phyloP scores from a whole-genome alignment of 2,329 filamentous ascomycete species.

The Trichoderma citrinoviride region DNA sequence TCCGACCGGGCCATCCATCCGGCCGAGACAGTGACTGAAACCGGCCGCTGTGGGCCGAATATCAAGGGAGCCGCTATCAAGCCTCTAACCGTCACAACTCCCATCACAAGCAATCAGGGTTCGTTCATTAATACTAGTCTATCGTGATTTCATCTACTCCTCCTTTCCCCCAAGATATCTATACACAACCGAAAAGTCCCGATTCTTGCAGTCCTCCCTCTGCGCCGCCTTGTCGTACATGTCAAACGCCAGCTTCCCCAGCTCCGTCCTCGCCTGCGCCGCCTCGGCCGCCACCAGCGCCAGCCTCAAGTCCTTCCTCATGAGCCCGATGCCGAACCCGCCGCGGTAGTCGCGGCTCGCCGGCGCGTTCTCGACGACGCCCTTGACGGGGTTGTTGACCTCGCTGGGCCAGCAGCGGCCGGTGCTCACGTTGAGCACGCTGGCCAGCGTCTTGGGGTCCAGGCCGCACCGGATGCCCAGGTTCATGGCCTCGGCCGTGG shows the following conservation, averaged over 20 bases:
- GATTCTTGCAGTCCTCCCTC: slow-evolving; percentile 60
- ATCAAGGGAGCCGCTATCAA: too few relatives aligned
- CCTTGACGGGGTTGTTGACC: slow-evolving; percentile 90
- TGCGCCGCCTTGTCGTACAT: slow-evolving; percentile 68
- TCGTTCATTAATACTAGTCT: not conserved
- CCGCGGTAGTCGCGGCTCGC: slow-evolving; percentile 73
- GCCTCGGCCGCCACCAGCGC: slow-evolving; percentile 70
- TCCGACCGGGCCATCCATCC: not conserved
- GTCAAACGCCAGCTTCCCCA: slow-evolving; percentile 60
- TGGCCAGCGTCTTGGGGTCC: slow-evolving; percentile 65
- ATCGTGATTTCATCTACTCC: not conserved
- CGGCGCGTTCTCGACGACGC: slow-evolving; percentile 74
- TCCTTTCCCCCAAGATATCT: slow-evolving; percentile 59
- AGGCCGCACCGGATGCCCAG: slow-evolving; percentile 60
- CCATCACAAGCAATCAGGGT: too few relatives aligned
- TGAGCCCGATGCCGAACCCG: slow-evolving; percentile 73
- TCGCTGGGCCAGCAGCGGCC: slow-evolving; percentile 96
- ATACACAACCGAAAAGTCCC: slow-evolving; percentile 82
- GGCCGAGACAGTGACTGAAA: not conserved
- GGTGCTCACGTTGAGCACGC: slow-evolving; percentile 89
- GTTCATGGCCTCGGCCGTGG: slow-evolving; percentile 65
- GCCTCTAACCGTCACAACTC: too few relatives aligned
- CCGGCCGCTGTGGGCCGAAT: not conserved
- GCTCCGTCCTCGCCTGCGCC: slow-evolving; percentile 61
- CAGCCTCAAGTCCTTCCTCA: slow-evolving; percentile 76